Conservation (phyloP, 192 early-diverging fungal species). For the Coemansia sp. region DNA sequence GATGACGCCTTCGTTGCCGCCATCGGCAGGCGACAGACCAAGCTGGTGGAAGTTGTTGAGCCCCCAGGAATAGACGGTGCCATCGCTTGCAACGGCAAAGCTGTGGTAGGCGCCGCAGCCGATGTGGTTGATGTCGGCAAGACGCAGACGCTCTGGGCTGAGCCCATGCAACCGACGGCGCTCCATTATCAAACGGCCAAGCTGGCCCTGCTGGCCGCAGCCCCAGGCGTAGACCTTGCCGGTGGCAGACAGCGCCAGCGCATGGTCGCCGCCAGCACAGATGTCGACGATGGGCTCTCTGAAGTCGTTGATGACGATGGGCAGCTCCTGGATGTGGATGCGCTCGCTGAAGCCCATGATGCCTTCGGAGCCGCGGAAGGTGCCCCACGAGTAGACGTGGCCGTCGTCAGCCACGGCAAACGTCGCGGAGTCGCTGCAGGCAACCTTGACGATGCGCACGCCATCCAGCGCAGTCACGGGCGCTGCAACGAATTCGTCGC, state of each 20-base stretch:
- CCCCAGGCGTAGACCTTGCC: constrained; percentile 90
- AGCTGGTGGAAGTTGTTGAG: constrained; percentile 91
- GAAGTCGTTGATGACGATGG: constrained; percentile 61
- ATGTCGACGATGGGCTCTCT: constrained; percentile 71
- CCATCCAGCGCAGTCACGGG: constrained; percentile 76
- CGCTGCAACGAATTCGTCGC: constrained; percentile 67
- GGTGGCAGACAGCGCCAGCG: constrained; percentile 68
- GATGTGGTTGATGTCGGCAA: constrained; percentile 62
- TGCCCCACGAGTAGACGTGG: constrained; percentile 85
- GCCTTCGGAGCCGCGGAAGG: constrained; percentile 79
- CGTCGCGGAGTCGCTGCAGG: constrained; percentile 82
- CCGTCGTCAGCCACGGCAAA: constrained; percentile 78
- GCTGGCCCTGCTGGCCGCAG: constrained; percentile 82
- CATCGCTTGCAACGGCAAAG: constrained; percentile 70
- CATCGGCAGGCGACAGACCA: constrained; percentile 59
- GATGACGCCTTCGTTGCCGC: constrained; percentile 50
- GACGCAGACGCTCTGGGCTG: constrained; percentile 57
- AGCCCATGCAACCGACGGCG: constrained; percentile 69
- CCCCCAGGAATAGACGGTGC: constrained; percentile 77
- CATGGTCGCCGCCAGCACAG: constrained; percentile 83
- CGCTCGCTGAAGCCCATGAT: constrained; percentile 77
- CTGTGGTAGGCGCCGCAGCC: constrained; percentile 83
- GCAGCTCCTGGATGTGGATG: constrained; percentile 64
- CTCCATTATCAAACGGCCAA: constrained; percentile 78
- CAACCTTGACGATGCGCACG: constrained; percentile 71